Percentiles rank a stretch among this genome's conserved stretches.
These are phyloP conservation scores for Aurifilum marmelostoma DNA, from an alignment of 2,329 filamentous ascomycete genomes.

Conservation along the genomic window DNA sequence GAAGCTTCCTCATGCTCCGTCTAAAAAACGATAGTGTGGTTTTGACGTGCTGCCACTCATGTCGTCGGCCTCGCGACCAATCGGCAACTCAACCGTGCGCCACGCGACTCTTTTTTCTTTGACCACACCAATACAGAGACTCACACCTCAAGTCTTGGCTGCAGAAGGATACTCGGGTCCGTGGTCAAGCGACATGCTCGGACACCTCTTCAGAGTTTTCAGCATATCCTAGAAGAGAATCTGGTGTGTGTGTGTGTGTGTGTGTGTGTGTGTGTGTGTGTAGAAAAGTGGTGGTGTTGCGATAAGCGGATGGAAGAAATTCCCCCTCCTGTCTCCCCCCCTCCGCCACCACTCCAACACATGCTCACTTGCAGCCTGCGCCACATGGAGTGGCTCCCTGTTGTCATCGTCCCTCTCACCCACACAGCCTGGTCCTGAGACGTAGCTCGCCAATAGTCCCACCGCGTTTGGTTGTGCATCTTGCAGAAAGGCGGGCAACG, in stretches of 20 bases:
- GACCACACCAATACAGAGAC: neutral
- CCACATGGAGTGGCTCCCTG: neutral
- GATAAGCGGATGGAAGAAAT: too few relatives aligned
- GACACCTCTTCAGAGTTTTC: neutral
- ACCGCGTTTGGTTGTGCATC: neutral
- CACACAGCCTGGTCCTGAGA: neutral
- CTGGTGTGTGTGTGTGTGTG: neutral
- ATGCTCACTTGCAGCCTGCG: neutral
- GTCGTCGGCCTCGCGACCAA: neutral
- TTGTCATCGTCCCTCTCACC: neutral
- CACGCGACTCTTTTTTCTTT: neutral
- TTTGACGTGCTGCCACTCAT: neutral
- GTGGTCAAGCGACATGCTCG: neutral
- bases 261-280: neutral
- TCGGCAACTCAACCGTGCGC: slow-evolving; percentile 1
- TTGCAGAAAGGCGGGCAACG: neutral
- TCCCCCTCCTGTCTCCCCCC: neutral
- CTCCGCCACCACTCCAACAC: neutral
- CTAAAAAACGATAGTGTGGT: slow-evolving; percentile 1
- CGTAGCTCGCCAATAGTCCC: slow-evolving; percentile 1
- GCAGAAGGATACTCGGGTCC: neutral
- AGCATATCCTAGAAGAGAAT: neutral
- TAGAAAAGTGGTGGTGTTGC: neutral
- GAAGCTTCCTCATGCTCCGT: neutral
- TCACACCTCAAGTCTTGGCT: neutral